A percentile compares a stretch with the other conserved stretches of the same genome.
Conservation (phyloP, 1,284 basidiomycete genomes). For the Tilletia walkeri region DNA sequence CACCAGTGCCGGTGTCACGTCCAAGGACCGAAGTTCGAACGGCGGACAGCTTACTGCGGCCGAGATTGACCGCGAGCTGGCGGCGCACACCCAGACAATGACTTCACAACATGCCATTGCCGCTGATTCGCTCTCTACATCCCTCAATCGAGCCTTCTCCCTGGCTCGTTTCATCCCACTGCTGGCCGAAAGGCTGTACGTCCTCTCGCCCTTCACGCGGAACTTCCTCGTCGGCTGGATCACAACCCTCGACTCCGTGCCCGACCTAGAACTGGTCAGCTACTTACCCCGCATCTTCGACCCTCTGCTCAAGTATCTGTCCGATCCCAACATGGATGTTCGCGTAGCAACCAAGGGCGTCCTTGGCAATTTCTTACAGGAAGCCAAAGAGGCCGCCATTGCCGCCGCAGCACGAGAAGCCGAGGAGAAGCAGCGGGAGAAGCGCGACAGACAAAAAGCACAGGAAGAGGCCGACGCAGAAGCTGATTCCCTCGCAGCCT, state of each 20-base stretch:
- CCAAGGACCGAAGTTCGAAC: constrained; percentile 4
- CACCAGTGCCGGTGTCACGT: neutral
- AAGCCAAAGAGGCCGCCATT: constrained; percentile 62
- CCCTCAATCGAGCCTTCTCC: constrained; percentile 67
- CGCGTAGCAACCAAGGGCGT: constrained; percentile 86
- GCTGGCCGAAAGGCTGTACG: constrained; percentile 87
- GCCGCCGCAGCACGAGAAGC: constrained; percentile 17
- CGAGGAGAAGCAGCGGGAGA: neutral
- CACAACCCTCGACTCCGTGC: constrained; percentile 90
- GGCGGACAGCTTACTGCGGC: constrained; percentile 4
- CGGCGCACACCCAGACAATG: constrained; percentile 21
- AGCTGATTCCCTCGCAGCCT: neutral
- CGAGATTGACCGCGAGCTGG: constrained; percentile 15
- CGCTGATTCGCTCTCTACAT: constrained; percentile 48
- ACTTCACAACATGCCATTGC: constrained; percentile 41
- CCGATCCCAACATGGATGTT: constrained; percentile 91
- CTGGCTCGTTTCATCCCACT: constrained; percentile 91
- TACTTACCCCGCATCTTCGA: constrained; percentile 94
- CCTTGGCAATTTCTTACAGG: constrained; percentile 85
- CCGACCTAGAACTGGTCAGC: constrained; percentile 89
- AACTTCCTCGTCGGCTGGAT: constrained; percentile 98
- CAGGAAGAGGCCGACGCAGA: neutral
- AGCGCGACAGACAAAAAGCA: constrained; percentile 22
- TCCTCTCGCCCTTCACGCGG: constrained; percentile 89
- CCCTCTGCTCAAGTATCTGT: constrained; percentile 83